phyloP scores from a whole-genome alignment of 768 basidiomycete species.

The Serendipita indica region DNA sequence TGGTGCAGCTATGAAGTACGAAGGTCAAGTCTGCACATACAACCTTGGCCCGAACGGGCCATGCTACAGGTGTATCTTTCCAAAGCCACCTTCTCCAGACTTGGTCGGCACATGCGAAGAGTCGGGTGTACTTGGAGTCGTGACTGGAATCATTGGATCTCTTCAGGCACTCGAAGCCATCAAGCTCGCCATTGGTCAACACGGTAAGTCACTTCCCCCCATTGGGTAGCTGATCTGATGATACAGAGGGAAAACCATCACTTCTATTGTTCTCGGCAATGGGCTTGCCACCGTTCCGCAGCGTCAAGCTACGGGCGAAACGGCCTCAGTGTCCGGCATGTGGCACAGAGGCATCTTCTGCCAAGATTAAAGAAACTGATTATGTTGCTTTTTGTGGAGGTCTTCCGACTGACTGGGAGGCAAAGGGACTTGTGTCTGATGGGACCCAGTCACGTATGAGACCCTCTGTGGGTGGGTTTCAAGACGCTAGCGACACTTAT shows the following conservation, averaged over 20 bases:
- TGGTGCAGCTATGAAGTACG: slow-evolving; percentile 79
- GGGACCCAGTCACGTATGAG: slow-evolving; percentile 28
- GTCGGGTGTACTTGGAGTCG: slow-evolving; percentile 72
- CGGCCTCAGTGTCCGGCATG: slow-evolving; percentile 66
- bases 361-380: slow-evolving; percentile 42
- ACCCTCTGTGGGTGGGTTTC: slow-evolving; percentile 30
- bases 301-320: slow-evolving; percentile 60
- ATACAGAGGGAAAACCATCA: slow-evolving; percentile 41
- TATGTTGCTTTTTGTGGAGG: slow-evolving; percentile 85
- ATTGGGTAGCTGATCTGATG: background rate
- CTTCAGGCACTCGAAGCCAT: slow-evolving; percentile 82
- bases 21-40: slow-evolving; percentile 68
- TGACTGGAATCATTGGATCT: slow-evolving; percentile 80
- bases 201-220: slow-evolving; percentile 30
- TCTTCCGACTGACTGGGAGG: slow-evolving; percentile 47
- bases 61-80: slow-evolving; percentile 91
- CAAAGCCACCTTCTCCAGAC: slow-evolving; percentile 52
- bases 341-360: slow-evolving; percentile 33
- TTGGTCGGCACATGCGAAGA: slow-evolving; percentile 71
- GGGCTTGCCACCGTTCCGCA: slow-evolving; percentile 56
- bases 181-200: slow-evolving; percentile 55
- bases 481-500: background rate
- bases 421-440: slow-evolving; percentile 32
- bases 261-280: slow-evolving; percentile 66
- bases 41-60: slow-evolving; percentile 55